These are phyloP conservation scores for Gastrodia elata DNA, from an alignment of 106 monocot genomes.

Conservation along the genomic window DNA sequence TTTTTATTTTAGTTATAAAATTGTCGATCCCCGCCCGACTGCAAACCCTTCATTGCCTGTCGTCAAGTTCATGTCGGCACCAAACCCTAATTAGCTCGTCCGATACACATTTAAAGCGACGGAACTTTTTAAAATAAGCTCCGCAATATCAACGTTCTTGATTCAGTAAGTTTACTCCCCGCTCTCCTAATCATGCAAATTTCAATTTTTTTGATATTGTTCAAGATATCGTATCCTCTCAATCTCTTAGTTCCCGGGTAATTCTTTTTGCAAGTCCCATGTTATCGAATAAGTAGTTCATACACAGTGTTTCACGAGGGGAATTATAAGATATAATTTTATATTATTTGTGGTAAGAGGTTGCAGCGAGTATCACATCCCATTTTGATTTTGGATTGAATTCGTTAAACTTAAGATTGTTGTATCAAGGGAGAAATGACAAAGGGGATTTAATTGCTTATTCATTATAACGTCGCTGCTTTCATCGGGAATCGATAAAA, in stretches of 20 bases:
- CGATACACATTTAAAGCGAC: background rate
- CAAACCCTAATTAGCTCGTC: slow-evolving; percentile 16
- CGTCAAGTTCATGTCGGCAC: slow-evolving; percentile 11
- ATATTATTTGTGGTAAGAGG: background rate
- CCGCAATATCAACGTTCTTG: background rate
- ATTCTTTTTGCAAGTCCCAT: background rate
- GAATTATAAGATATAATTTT: background rate
- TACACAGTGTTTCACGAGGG: background rate
- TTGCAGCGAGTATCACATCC: background rate
- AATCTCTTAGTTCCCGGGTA: background rate
- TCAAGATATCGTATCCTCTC: background rate
- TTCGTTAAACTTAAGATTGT: background rate
- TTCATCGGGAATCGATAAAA: background rate
- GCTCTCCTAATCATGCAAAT: background rate
- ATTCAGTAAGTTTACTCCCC: background rate
- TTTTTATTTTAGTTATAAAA: too few species aligned
- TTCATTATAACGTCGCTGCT: background rate
- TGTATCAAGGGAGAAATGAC: background rate
- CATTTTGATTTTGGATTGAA: background rate
- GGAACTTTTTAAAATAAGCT: background rate
- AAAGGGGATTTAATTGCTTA: background rate
- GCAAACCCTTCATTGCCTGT: background rate
- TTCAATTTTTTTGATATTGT: background rate
- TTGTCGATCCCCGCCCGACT: too few species aligned
- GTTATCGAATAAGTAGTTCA: background rate